phyloP scores from a whole-genome alignment of 768 basidiomycete genomes.

The Pluteus cervinus region DNA sequence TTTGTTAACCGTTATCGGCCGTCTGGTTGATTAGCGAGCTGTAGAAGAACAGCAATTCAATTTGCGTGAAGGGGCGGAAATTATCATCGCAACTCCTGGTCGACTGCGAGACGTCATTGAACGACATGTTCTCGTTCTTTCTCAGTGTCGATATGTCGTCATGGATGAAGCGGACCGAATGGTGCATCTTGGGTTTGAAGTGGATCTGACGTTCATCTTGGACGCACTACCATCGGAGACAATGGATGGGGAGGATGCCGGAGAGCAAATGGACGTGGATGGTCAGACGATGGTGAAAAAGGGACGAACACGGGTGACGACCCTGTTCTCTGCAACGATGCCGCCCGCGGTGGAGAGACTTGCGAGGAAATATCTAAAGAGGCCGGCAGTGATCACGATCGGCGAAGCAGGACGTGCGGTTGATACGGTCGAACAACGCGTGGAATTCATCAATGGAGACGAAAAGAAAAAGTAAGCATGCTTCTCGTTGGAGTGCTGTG shows the following conservation, averaged over 20 bases:
- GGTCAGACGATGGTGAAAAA: constrained; percentile 62
- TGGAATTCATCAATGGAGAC: constrained; percentile 89
- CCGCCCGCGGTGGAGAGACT: constrained; percentile 94
- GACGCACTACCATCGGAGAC: constrained; percentile 86
- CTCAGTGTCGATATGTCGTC: constrained; percentile 96
- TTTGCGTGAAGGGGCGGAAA: constrained; percentile 96
- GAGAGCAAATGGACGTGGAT: constrained; percentile 75
- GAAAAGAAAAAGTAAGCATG: constrained; percentile 90
- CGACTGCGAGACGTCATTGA: constrained; percentile 98
- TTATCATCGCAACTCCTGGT: constrained; percentile 98
- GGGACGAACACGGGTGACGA: constrained; percentile 86
- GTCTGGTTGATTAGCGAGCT: constrained; percentile 49
- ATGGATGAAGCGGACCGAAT: constrained; percentile 99
- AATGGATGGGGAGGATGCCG: constrained; percentile 79
- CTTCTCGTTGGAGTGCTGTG: constrained; percentile 10
- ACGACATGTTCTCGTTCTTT: constrained; percentile 89
- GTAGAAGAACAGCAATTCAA: constrained; percentile 99
- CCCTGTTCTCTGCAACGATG: constrained; percentile 98
- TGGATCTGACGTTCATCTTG: constrained; percentile 89
- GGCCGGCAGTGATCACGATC: constrained; percentile 94
- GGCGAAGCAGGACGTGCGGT: constrained; percentile 98
- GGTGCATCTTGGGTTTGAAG: constrained; percentile 97
- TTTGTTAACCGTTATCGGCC: constrained; percentile 4
- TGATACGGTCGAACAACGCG: constrained; percentile 94
- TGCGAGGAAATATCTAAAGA: constrained; percentile 88